A percentile compares a stretch with the other conserved stretches of the same genome.
These are phyloP conservation scores for Termitomyces heimii DNA, from an alignment of 768 basidiomycete genomes.

Conservation along the genomic window DNA sequence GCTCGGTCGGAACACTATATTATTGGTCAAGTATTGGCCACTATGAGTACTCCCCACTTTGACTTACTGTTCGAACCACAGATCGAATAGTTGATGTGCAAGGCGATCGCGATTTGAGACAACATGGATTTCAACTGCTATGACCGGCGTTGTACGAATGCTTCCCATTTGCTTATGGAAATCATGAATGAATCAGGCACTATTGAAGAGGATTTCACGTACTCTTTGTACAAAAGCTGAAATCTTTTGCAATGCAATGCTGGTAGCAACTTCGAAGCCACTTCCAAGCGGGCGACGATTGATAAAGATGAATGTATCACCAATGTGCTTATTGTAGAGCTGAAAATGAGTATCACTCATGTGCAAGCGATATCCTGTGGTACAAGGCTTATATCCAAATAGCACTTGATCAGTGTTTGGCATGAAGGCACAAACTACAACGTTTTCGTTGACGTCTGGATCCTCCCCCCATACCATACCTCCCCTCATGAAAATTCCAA, in stretches of 20 bases:
- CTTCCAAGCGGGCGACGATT: conserved; percentile 40
- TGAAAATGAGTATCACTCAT: conserved; percentile 52
- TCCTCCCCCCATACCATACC: conserved; percentile 54
- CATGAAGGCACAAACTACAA: conserved; percentile 61
- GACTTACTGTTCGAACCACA: conserved; percentile 63
- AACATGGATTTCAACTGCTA: conserved; percentile 58
- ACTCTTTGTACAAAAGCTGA: conserved; percentile 48
- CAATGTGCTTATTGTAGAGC: conserved; percentile 46
- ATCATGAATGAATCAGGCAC: not conserved
- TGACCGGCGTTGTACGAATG: conserved; percentile 44
- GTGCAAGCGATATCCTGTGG: conserved; percentile 48
- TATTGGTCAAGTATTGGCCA: conserved; percentile 29
- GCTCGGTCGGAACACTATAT: conserved; percentile 27
- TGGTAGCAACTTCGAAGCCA: conserved; percentile 42
- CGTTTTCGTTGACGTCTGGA: conserved; percentile 49
- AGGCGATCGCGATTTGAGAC: conserved; percentile 63
- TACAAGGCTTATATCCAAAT: conserved; percentile 45
- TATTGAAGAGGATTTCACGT: conserved; percentile 5
- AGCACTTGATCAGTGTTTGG: conserved; percentile 41
- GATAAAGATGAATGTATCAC: conserved; percentile 56
- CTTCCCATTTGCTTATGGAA: conserved; percentile 51
- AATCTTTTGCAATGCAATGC: conserved; percentile 61
- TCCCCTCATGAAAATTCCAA: conserved; percentile 62
- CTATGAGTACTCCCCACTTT: not conserved
- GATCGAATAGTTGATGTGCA: conserved; percentile 61